Evolutionary conservation across 192 early-diverging fungal species (phyloP).

Genomic region (Backusella westeae): DNA sequence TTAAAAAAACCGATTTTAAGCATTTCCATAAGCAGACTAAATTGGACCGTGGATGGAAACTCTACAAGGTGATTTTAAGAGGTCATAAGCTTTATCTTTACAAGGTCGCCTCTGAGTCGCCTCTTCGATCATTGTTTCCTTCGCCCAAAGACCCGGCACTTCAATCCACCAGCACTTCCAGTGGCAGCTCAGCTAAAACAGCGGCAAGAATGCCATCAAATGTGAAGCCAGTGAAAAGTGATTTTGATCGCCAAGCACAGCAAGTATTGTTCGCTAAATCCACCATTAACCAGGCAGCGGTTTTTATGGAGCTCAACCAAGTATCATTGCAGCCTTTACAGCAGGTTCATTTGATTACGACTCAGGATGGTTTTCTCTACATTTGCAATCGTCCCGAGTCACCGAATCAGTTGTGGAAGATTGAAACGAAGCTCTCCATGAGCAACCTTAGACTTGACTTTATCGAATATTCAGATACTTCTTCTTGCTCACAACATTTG

Average conservation of each 20-base stretch:
- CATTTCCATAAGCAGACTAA: constrained; percentile 55
- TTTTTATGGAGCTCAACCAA: constrained; percentile 18
- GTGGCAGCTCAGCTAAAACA: neutral
- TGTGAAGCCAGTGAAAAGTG: neutral
- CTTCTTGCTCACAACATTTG: neutral
- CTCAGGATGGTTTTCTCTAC: neutral
- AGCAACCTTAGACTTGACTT: neutral
- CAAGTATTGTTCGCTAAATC: neutral
- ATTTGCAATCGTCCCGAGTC: neutral
- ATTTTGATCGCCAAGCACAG: constrained; percentile 21
- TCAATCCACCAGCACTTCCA: neutral
- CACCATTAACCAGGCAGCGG: neutral
- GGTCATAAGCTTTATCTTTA: constrained; percentile 78
- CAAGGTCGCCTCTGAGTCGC: constrained; percentile 57
- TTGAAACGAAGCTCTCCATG: neutral
- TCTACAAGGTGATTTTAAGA: constrained; percentile 69
- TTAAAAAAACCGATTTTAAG: constrained; percentile 72
- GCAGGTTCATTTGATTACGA: neutral
- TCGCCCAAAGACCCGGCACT: constrained; percentile 11
- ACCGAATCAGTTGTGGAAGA: neutral
- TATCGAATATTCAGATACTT: neutral
- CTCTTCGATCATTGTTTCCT: constrained; percentile 37
- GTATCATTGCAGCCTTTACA: neutral
- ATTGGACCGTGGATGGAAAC: constrained; percentile 70
- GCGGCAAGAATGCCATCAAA: neutral